Evolutionary conservation across 2,329 filamentous ascomycete species (phyloP).

Genomic region (Rhytidhysteron rufulum): DNA sequence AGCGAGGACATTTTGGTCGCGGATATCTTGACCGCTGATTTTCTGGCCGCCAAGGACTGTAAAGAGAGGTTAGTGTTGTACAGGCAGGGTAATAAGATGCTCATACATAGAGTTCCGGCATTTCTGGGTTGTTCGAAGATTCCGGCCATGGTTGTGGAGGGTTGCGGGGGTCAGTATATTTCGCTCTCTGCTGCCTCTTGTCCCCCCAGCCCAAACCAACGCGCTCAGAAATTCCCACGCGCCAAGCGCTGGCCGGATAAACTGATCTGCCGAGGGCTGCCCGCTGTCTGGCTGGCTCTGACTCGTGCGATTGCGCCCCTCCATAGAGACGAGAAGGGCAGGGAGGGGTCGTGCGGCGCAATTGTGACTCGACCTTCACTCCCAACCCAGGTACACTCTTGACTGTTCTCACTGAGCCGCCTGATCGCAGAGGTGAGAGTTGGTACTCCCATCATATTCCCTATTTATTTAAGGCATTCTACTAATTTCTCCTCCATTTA

Average conservation of each 20-base stretch:
- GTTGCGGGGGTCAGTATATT: conserved; percentile 17
- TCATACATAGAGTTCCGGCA: conserved; percentile 76
- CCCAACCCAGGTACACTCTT: too few relatives aligned
- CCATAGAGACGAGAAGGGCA: too few relatives aligned
- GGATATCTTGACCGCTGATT: conserved; percentile 93
- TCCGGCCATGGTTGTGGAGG: conserved; percentile 66
- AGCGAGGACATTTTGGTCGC: conserved; percentile 95
- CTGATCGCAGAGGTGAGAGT: too few relatives aligned
- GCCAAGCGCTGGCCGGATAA: neutral
- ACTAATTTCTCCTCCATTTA: too few relatives aligned
- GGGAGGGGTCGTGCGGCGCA: too few relatives aligned
- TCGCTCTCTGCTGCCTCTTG: conserved; percentile 1
- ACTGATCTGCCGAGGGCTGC: neutral
- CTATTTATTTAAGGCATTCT: neutral
- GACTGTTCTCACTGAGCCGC: too few relatives aligned
- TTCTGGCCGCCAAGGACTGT: conserved; percentile 90
- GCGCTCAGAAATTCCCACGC: conserved; percentile 5
- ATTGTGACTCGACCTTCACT: too few relatives aligned
- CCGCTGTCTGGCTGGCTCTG: too few relatives aligned
- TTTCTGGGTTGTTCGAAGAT: conserved; percentile 96
- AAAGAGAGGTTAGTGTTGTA: conserved; percentile 21
- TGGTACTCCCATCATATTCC: too few relatives aligned
- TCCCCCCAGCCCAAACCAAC: too few relatives aligned
- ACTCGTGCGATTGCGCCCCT: neutral
- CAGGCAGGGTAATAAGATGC: conserved; percentile 18